Evolutionary conservation across 371 early-diverging fungal genomes (phyloP), one percentile per base, ranked within the genome.

Genomic region (Syncephalis plumigaleata): DNA sequence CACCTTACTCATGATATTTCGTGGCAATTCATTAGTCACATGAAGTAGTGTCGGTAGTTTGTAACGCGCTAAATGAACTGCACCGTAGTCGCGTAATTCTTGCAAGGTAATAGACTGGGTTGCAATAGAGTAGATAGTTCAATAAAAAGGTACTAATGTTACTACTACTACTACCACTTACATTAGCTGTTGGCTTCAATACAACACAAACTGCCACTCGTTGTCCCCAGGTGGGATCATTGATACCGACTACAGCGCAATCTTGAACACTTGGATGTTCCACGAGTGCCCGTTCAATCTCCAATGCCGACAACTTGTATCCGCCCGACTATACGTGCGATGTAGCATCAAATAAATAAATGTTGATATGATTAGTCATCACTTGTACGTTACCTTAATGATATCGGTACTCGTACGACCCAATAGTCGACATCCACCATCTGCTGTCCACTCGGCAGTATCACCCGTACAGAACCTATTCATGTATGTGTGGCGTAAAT

Each of bases 391-490:
- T 63, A 66, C 69, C 57, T 91, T 91, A 42, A 91, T 79, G 23
- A 91, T 88, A 55, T 91, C 91, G 31, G 77, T 70, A 43, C 78
- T 79, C 26, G 68, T 65, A 52, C 91, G 73, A 25, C 91, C 91
- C 54, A 85, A 62, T 31, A 91, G 83, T 51, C 62, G 58, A 59
- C 64, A 86, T 22, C 64, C 57, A 1, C 78, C 80, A 16, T 64
- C 55, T 3, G 59, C 44, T 5, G 60, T 55, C 42, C 68, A 61
- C 21, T 66, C 60, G 42, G 72, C 88, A 27, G 77, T 63, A 59
- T 90, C 91, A 26, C 91, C 91, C 1, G 91, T 87, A 44, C 65
- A 66, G 52, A 87, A 83, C 72, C 71, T 71, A 40, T 47, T 16
- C 38, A 24, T 36, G 42, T 39, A 42, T 45, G 9, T 39, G 3